Base-by-base conservation (phyloP, 2,329 filamentous ascomycete species). In the Drechslera avenae region DNA sequence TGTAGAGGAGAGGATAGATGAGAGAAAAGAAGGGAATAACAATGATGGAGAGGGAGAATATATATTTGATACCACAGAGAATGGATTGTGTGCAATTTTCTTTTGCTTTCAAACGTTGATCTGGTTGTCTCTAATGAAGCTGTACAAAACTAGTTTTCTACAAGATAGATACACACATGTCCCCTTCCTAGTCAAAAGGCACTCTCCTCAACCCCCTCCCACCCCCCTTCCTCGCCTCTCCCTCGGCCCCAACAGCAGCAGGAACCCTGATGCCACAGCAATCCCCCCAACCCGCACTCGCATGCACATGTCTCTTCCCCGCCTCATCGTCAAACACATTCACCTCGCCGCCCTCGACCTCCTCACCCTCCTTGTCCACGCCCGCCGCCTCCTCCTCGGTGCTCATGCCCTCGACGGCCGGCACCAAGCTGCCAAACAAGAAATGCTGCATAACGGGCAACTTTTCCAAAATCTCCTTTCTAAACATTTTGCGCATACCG, bases 361-460 rank as follows among this genome's bases (percentile, higher is more conserved):
- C 72, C 31, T 75, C 73, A 9, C 71, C 73, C 26, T 72, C 74
- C 5, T 60, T 59, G 37, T 75, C 76, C 8, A 79, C 76, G 10
- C 77, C 81, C 6, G 9, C 21, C 2, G 74, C 75, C 18, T 82
- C 79, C 1, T 75, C 75, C 39, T 84, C 81, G 39, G 79, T 81
- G 56, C 85, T 89, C 94, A 99, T 97, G 1, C 85, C 90, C 17
- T 90, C 84, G 0, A 81, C 84, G 0, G 93, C 91, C 0, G 90
- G 87, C 1, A 99, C 81, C 42, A 99, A 75, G 7, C 86, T 88
- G 1, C 94, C 94, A 68, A 99, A 99, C 46, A 99, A 69, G 64
- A 99, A 99, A 73, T 99, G 95, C 76, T 99, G 94, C 91, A 97
- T 97, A 35, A 99, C 93, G 1, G 94, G 94, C 47, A 99, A 73